Percentiles rank a stretch among this genome's conserved stretches.
phyloP scores from a whole-genome alignment of 2,329 filamentous ascomycete species.

The Sclerotinia spermophila region DNA sequence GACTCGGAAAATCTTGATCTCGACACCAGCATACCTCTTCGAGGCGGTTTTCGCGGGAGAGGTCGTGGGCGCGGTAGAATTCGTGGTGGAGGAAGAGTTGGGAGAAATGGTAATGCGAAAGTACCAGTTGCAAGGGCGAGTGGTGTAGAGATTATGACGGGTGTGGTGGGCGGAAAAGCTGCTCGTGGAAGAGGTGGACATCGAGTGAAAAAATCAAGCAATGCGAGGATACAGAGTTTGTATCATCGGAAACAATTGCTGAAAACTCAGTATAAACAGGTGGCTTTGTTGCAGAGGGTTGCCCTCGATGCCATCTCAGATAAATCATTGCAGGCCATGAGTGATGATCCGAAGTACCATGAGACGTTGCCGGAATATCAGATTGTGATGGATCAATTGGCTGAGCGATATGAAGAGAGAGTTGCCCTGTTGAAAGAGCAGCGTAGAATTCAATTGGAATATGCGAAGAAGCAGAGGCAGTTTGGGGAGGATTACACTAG shows the following conservation, averaged over 20 bases:
- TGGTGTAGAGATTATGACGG: neutral
- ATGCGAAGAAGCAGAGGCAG: slow-evolving; percentile 15
- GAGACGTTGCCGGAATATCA: slow-evolving; percentile 33
- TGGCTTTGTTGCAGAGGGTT: slow-evolving; percentile 28
- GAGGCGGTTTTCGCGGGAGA: slow-evolving; percentile 29
- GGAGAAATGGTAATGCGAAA: slow-evolving; percentile 7
- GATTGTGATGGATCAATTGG: slow-evolving; percentile 25
- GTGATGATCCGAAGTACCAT: slow-evolving; percentile 30
- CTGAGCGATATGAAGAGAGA: slow-evolving; percentile 23
- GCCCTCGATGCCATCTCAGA: slow-evolving; percentile 32
- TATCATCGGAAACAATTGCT: slow-evolving; percentile 33
- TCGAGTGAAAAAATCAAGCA: slow-evolving; percentile 32
- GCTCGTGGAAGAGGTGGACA: slow-evolving; percentile 29
- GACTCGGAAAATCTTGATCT: slow-evolving; percentile 11
- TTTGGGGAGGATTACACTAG: slow-evolving; percentile 24
- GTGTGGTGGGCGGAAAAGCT: slow-evolving; percentile 20
- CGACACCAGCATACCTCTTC: neutral
- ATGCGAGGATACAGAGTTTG: slow-evolving; percentile 32
- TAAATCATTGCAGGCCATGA: slow-evolving; percentile 30
- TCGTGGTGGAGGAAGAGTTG: slow-evolving; percentile 26
- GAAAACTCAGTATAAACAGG: slow-evolving; percentile 31
- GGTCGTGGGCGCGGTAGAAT: slow-evolving; percentile 29
- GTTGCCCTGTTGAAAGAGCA: slow-evolving; percentile 21
- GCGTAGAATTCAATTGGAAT: slow-evolving; percentile 19
- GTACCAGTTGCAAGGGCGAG: neutral